Conservation (phyloP, 768 basidiomycete species). For the Kwoniella dendrophila region DNA sequence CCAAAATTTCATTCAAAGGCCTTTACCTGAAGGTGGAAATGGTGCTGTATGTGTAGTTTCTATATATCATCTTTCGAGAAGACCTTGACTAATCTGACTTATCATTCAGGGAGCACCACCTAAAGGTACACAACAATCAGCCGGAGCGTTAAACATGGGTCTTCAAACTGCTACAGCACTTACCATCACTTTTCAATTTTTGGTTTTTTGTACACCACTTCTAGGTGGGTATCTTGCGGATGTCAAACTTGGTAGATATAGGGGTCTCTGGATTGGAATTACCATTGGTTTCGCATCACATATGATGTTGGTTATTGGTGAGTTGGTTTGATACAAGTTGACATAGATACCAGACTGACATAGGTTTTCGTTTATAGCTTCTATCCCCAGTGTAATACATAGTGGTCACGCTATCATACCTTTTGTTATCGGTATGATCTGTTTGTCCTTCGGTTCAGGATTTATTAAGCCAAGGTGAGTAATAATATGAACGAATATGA, state of each 20-base stretch:
- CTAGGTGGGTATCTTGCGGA: constrained; percentile 3
- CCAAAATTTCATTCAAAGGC: constrained; percentile 40
- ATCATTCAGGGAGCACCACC: constrained; percentile 9
- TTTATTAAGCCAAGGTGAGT: constrained; percentile 37
- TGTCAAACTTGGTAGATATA: constrained; percentile 8
- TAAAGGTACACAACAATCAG: constrained; percentile 4
- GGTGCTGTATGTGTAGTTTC: constrained; percentile 24
- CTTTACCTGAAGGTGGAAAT: constrained; percentile 31
- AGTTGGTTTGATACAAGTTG: too few relatives aligned
- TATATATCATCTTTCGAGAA: background rate
- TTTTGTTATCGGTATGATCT: constrained; percentile 33
- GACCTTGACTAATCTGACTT: background rate
- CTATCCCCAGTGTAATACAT: background rate
- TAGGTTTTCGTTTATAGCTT: background rate
- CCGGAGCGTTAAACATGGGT: constrained; percentile 11
- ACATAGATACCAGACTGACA: background rate
- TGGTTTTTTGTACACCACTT: constrained; percentile 37
- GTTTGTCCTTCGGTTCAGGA: constrained; percentile 36
- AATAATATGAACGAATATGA: background rate
- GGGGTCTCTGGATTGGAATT: constrained; percentile 5
- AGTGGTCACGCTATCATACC: constrained; percentile 2
- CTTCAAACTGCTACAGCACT: constrained; percentile 26
- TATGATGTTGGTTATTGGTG: constrained; percentile 11
- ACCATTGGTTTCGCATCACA: background rate
- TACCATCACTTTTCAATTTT: constrained; percentile 34